A percentile compares a stretch with the other conserved stretches of the same genome.
phyloP scores from a whole-genome alignment of 1,139 yeast species.

The Meyerozyma guilliermondii region DNA sequence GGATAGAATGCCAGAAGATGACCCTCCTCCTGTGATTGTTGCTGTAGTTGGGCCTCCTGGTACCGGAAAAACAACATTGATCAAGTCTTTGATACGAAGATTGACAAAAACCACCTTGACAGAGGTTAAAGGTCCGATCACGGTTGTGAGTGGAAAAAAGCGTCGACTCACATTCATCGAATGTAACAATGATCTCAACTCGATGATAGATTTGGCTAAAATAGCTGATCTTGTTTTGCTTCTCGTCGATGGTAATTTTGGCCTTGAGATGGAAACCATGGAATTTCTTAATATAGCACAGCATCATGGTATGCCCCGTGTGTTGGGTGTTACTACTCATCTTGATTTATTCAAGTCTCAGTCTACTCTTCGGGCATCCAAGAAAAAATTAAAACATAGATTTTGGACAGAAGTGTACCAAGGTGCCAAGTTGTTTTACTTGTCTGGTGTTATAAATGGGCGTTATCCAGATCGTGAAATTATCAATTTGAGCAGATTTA shows the following conservation, averaged over 20 bases:
- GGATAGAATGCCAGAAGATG: slow-evolving; percentile 95
- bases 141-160: slow-evolving; percentile 95
- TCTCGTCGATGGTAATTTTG: slow-evolving; percentile 94
- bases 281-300: slow-evolving; percentile 94
- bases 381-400: slow-evolving; percentile 86
- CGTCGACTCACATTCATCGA: slow-evolving; percentile 91
- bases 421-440: slow-evolving; percentile 92
- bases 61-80: slow-evolving; percentile 92
- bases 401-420: slow-evolving; percentile 99
- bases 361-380: slow-evolving; percentile 84
- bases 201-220: slow-evolving; percentile 96
- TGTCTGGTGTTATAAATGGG: slow-evolving; percentile 95
- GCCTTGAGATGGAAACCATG: slow-evolving; percentile 99
- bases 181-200: slow-evolving; percentile 85
- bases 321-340: slow-evolving; percentile 93
- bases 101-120: slow-evolving; percentile 81
- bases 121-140: slow-evolving; percentile 93
- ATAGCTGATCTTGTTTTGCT: slow-evolving; percentile 88
- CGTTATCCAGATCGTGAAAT: slow-evolving; percentile 97
- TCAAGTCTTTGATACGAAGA: slow-evolving; percentile 82
- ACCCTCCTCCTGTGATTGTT: slow-evolving; percentile 93
- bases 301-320: slow-evolving; percentile 98
- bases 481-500: slow-evolving; percentile 83
- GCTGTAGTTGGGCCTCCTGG: slow-evolving; percentile 99
- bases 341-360: slow-evolving; percentile 89